phyloP scores from a whole-genome alignment of 495 filamentous ascomycete genomes.

The Penicillium coprophilum region DNA sequence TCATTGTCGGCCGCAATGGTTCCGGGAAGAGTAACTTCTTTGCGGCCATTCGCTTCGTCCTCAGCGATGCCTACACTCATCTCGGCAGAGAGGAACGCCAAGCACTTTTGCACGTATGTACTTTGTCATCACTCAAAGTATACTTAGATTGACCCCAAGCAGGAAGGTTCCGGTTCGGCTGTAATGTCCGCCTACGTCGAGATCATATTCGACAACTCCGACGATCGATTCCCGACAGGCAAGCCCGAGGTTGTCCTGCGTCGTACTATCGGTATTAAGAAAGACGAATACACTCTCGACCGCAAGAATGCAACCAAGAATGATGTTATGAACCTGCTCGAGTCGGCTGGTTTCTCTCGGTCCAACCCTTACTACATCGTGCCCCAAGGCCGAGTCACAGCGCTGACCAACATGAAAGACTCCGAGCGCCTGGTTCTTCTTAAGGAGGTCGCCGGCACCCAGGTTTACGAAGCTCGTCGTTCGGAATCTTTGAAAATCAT shows the following conservation, averaged over 20 bases:
- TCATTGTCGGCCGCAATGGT: conserved; percentile 98
- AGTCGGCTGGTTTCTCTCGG: conserved; percentile 93
- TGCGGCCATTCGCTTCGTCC: conserved; percentile 95
- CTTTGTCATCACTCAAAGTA: too few species aligned
- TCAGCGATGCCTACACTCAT: conserved; percentile 96
- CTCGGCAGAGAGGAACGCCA: conserved; percentile 95
- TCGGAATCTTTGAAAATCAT: conserved; percentile 94
- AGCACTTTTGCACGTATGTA: conserved; percentile 77
- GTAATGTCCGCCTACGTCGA: conserved; percentile 99
- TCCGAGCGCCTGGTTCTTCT: conserved; percentile 80
- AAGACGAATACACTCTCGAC: conserved; percentile 97
- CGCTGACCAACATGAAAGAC: conserved; percentile 98
- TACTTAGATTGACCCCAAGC: conserved; percentile 23
- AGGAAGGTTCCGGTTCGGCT: conserved; percentile 93
- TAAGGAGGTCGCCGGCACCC: conserved; percentile 96
- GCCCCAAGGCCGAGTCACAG: conserved; percentile 92
- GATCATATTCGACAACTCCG: conserved; percentile 97
- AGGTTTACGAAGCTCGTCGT: conserved; percentile 90
- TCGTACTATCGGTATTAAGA: conserved; percentile 94
- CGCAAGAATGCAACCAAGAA: conserved; percentile 92
- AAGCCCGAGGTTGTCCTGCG: conserved; percentile 86
- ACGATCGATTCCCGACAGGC: conserved; percentile 93
- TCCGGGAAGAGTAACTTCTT: conserved; percentile 99
- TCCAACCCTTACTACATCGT: conserved; percentile 99
- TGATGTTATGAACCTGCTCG: conserved; percentile 93